Base-by-base conservation (phyloP, 495 filamentous ascomycete species). In the Penicillium verhagenii region DNA sequence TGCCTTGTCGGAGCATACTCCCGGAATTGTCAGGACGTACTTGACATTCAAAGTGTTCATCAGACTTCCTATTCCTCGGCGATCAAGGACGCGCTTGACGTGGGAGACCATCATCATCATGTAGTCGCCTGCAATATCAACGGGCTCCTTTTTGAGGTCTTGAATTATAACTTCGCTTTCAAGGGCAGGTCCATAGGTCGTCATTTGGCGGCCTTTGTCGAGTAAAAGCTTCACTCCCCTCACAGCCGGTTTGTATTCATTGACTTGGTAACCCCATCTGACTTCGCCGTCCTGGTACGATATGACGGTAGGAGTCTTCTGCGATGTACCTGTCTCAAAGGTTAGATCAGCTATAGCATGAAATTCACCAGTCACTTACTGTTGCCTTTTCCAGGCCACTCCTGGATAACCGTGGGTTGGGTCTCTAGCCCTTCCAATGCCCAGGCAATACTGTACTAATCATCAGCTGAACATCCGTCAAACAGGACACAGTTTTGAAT, bases 21-120 rank as follows among this genome's bases (percentile, higher is more conserved):
- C 81, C 0, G 82, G 80, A 4, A 84, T 79, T 0, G 81, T 84
- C 5, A 85, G 42, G 13, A 76, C 53, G 48, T 74, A 80, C 4
- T 69, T 58, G 10, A 75, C 25, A 4, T 58, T 28, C 38, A 67
- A 61, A 1, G 37, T 48, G 2, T 50, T 16, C n/a, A 53, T 2
- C 1, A 53, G 43, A 13, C 33, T 47, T 0, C 69, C 72, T 18
- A 77, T 64, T 38, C 77, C 71, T 23, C 66, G 54, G 7, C 67
- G 53, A 13, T 64, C 45, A 38, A 72, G 33, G 19, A 65, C 26
- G 1, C 38, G 11, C 21, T 59, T 53, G 1, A 49, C 43, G 57
- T 83, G 74, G 2, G 63, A 49, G 3, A 77, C 63, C 1, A 86
- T 62, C 3, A 61, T 69, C 0, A 54, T 54, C 8, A 86, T 50